Conservation (phyloP, 2,329 filamentous ascomycete genomes). For the Pestalotiopsis sp. region DNA sequence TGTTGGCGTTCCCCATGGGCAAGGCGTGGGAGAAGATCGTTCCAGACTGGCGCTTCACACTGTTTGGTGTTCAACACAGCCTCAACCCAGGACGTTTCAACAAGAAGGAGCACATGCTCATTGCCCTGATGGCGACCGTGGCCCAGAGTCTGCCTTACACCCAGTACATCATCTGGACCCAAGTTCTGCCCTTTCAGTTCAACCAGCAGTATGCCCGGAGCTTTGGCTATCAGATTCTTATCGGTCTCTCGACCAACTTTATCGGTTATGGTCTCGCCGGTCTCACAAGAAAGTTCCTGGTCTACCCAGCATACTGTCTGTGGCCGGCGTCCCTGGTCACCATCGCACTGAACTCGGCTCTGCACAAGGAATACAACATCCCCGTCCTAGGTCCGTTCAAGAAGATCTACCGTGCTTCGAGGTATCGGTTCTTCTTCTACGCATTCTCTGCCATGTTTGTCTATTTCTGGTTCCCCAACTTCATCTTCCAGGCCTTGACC, state of each 20-base stretch:
- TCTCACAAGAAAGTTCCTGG: slow-evolving; percentile 23
- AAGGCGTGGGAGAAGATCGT: slow-evolving; percentile 35
- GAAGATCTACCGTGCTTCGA: slow-evolving; percentile 39
- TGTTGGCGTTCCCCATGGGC: slow-evolving; percentile 42
- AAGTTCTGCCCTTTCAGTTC: slow-evolving; percentile 49
- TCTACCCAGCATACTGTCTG: slow-evolving; percentile 27
- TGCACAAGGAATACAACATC: slow-evolving; percentile 43
- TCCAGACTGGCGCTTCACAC: slow-evolving; percentile 35
- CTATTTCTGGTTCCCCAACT: slow-evolving; percentile 52
- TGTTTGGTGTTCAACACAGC: slow-evolving; percentile 46
- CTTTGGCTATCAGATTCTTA: slow-evolving; percentile 51
- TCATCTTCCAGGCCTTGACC: slow-evolving; percentile 43
- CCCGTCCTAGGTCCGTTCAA: slow-evolving; percentile 39
- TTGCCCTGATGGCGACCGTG: slow-evolving; percentile 62
- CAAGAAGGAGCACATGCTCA: slow-evolving; percentile 60
- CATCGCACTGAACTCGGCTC: slow-evolving; percentile 45
- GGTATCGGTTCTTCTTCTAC: slow-evolving; percentile 46
- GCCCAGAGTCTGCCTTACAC: slow-evolving; percentile 50
- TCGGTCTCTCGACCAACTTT: slow-evolving; percentile 52
- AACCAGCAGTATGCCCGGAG: slow-evolving; percentile 47
- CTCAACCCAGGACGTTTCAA: slow-evolving; percentile 60
- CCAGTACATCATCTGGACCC: slow-evolving; percentile 49
- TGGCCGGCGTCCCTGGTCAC: slow-evolving; percentile 51
- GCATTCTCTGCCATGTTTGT: slow-evolving; percentile 46
- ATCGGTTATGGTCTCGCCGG: slow-evolving; percentile 59